phyloP scores from a whole-genome alignment of 805 yeast species.

The Metschnikowia kofuensis region DNA sequence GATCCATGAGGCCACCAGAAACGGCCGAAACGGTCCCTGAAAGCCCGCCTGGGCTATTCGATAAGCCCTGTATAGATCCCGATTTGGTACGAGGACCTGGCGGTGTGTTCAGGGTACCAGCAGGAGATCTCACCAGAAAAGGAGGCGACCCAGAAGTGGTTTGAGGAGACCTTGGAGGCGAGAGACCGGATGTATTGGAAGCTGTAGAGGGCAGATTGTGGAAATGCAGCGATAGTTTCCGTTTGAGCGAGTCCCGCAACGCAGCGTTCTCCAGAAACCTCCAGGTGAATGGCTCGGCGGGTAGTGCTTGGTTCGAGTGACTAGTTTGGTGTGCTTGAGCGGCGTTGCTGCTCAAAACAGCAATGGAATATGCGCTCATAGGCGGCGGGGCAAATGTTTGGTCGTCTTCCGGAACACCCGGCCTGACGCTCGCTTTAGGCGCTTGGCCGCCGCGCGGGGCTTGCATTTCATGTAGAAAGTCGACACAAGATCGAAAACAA shows the following conservation, averaged over 20 bases:
- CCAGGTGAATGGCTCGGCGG: not conserved
- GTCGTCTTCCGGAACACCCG: constrained; percentile 38
- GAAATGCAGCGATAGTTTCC: constrained; percentile 35
- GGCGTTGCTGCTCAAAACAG: constrained; percentile 35
- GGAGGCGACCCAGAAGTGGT: no score
- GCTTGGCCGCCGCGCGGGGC: constrained; percentile 7
- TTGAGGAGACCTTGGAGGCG: not conserved
- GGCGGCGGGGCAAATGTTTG: constrained; percentile 58
- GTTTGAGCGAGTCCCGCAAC: constrained; percentile 20
- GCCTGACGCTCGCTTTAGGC: not conserved
- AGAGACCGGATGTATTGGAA: not conserved
- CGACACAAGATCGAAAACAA: no score
- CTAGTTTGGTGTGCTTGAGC: not conserved
- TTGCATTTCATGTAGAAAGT: constrained; percentile 12
- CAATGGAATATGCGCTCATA: constrained; percentile 55
- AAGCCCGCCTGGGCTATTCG: not conserved
- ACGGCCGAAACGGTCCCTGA: not conserved
- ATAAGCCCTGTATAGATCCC: not conserved
- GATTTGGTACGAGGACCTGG: not conserved
- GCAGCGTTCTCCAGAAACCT: constrained; percentile 15
- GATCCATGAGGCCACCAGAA: not conserved
- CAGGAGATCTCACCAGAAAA: not conserved
- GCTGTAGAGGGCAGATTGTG: not conserved
- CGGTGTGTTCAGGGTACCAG: not conserved
- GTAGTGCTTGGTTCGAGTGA: no score